These are phyloP conservation scores for Nemania abortiva DNA, from an alignment of 2,329 filamentous ascomycete species.

Conservation along the genomic window DNA sequence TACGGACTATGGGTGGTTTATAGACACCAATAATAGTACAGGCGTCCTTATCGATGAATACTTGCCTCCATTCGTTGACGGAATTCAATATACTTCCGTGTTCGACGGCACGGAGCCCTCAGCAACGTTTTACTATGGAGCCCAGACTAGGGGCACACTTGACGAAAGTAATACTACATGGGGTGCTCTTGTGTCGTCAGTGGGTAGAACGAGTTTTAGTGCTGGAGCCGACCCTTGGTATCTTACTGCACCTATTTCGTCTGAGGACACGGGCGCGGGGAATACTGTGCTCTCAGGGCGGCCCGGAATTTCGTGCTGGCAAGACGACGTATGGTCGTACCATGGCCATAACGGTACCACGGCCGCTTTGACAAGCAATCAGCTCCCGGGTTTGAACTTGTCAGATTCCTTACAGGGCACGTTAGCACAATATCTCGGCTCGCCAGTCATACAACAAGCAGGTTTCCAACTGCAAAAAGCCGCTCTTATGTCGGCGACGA, in stretches of 20 bases:
- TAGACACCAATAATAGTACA: background rate
- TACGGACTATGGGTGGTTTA: background rate
- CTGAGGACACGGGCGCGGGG: background rate
- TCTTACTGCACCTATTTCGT: background rate
- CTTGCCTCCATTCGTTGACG: background rate
- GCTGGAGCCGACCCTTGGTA: background rate
- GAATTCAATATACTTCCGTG: background rate
- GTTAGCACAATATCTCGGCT: background rate
- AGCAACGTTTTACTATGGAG: background rate
- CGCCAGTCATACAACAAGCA: background rate
- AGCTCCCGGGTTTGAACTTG: background rate
- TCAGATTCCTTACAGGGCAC: background rate
- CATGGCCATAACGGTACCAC: background rate
- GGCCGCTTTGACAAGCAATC: background rate
- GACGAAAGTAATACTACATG: background rate
- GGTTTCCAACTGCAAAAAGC: background rate
- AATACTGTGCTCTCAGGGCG: background rate
- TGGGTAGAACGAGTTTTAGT: background rate
- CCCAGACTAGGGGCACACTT: background rate
- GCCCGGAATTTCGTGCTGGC: background rate
- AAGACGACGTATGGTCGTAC: conserved; percentile 4
- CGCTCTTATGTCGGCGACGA: background rate
- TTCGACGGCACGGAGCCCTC: background rate
- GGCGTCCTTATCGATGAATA: background rate
- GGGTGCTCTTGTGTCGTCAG: background rate